phyloP scores from a whole-genome alignment of 768 basidiomycete species.

The Collybia sordida region DNA sequence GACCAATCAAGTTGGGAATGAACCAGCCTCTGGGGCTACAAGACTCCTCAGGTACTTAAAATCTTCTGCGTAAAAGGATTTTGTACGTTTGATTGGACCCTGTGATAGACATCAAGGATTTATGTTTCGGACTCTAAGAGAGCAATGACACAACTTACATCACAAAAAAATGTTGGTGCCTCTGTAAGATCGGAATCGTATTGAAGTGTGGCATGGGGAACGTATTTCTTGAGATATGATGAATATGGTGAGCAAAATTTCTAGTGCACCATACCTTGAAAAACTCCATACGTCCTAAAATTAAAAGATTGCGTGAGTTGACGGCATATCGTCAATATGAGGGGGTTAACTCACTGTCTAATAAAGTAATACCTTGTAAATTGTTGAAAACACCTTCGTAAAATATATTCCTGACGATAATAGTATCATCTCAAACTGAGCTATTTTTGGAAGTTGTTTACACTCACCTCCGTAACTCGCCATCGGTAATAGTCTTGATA shows the following conservation, averaged over 20 bases:
- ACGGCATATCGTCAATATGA: background rate
- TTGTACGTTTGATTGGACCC: conserved; percentile 61
- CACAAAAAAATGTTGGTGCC: conserved; percentile 37
- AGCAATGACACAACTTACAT: conserved; percentile 22
- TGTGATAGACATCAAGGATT: conserved; percentile 10
- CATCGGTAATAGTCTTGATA: conserved; percentile 59
- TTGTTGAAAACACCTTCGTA: conserved; percentile 66
- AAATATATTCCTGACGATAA: conserved; percentile 43
- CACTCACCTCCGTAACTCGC: conserved; percentile 43
- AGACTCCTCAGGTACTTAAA: conserved; percentile 57
- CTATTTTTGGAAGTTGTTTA: background rate
- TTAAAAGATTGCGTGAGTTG: background rate
- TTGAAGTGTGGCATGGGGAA: conserved; percentile 42
- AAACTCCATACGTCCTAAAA: conserved; percentile 37
- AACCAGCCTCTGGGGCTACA: conserved; percentile 49
- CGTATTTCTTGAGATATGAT: conserved; percentile 30
- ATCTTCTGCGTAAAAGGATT: conserved; percentile 59
- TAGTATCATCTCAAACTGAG: background rate
- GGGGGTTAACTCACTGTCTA: background rate
- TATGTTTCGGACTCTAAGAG: conserved; percentile 9
- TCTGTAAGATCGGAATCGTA: conserved; percentile 33
- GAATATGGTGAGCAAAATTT: background rate
- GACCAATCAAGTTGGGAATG: background rate
- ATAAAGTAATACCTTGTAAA: conserved; percentile 50
- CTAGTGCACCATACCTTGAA: conserved; percentile 40